phyloP scores from a whole-genome alignment of 345 rosid species.

The Cochlearia excelsa region DNA sequence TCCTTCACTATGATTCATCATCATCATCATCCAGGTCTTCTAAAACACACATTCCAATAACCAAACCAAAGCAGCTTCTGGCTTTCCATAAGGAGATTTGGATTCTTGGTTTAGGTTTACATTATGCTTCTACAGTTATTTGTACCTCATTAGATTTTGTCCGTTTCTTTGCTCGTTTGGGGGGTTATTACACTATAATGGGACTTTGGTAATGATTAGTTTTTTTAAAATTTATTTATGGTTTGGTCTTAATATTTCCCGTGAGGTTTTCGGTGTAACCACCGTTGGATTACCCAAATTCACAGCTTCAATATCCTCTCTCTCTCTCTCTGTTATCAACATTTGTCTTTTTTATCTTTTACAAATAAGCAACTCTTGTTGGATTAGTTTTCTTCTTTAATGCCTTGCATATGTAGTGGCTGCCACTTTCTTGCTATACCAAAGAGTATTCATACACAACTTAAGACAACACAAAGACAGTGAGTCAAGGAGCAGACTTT shows the following conservation, averaged over 20 bases:
- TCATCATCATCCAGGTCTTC: slow-evolving; percentile 25
- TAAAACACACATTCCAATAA: slow-evolving; percentile 28
- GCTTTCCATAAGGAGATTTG: slow-evolving; percentile 25
- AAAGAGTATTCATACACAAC: too few relatives aligned
- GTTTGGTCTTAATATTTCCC: slow-evolving; percentile 4
- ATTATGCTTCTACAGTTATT: not conserved
- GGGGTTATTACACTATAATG: slow-evolving; percentile 21
- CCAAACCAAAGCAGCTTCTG: slow-evolving; percentile 28
- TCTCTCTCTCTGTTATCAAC: slow-evolving; percentile 22
- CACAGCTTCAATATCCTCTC: slow-evolving; percentile 14
- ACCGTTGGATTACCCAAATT: slow-evolving; percentile 19
- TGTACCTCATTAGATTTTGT: slow-evolving; percentile 29
- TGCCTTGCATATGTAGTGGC: too few relatives aligned
- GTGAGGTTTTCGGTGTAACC: slow-evolving; percentile 21
- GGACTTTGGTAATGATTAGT: slow-evolving; percentile 25
- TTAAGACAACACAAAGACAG: too few relatives aligned
- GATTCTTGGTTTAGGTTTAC: not conserved
- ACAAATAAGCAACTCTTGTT: slow-evolving; percentile 1
- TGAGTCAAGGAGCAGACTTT: too few relatives aligned
- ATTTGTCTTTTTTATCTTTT: not conserved
- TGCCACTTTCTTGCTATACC: too few relatives aligned
- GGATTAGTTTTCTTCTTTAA: not conserved
- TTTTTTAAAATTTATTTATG: not conserved
- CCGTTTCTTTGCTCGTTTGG: slow-evolving; percentile 17
- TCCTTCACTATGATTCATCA: slow-evolving; percentile 18